Evolutionary conservation across 495 filamentous ascomycete species (phyloP), one percentile per base, ranked within the genome.

Genomic region (Penicillium chermesinum): DNA sequence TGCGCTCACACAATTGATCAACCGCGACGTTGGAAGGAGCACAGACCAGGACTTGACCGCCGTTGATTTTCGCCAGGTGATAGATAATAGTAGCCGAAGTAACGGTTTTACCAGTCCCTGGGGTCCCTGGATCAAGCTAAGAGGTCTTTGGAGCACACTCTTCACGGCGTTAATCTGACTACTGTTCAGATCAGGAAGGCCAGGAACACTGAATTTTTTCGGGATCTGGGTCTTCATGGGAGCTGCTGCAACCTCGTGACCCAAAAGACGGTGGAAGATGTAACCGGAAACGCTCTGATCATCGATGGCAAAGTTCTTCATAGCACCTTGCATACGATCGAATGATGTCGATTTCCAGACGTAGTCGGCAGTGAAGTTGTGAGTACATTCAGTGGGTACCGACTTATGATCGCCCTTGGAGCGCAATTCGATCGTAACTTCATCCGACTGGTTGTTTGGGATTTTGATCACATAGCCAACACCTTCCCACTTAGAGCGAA

Each of bases 261-360:
- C 93, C 14, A 99, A 82, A 10, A 99, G 80, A 46, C 91, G 91
- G 70, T 99, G 93, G 72, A 96, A 99, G 51, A 99, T 96, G 71
- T 97, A 99, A 37, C 93, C 93, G 17, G 91, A 96, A 42, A 99
- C 90, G 60, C 91, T 96, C 85, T 94, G 88, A 59, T 99, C 93
- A 54, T 99, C 93, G 41, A 99, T 83, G 17, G 93, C 93, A 61
- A 99, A 99, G 0, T 88, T 97, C 77, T 97, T 96, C 93, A 99
- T 97, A 30, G 93, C 93, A 51, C 88, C 81, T 65, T 99, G 93
- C 93, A 99, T 99, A 50, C 93, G 90, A 62, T 99, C 93, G 61
- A 97, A 99, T 0, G 91, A 96, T 1, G 94, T 99, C 16, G 93
- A 93, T 61, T 99, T 99, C 93, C 93, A 99, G 22, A 99, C 93